Evolutionary conservation across 306 rosid species (phyloP).

Genomic region (Heteromeles arbutifolia): DNA sequence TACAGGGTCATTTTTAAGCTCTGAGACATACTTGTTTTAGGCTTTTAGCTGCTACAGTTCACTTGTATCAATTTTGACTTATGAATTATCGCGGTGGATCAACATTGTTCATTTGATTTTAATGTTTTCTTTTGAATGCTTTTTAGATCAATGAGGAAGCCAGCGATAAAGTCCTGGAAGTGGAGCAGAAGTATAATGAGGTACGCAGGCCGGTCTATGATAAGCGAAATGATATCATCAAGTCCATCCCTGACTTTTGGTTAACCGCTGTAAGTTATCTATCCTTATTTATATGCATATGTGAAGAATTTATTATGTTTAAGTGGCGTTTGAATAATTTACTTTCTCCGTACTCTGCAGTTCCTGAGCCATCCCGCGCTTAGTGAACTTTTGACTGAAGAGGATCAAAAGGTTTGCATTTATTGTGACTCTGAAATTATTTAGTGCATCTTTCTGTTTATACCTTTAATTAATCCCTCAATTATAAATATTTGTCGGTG

Average conservation of each 20-base stretch:
- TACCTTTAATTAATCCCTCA: neutral
- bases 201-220: constrained; percentile 71
- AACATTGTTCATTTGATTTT: neutral
- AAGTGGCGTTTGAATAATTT: neutral
- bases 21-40: neutral
- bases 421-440: neutral
- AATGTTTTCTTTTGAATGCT: neutral
- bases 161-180: constrained; percentile 77
- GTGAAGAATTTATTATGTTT: neutral
- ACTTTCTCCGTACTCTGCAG: constrained; percentile 24
- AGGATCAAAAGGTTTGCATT: constrained; percentile 71
- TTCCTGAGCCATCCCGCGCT: constrained; percentile 78
- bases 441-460: neutral
- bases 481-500: neutral
- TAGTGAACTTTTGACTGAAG: constrained; percentile 63
- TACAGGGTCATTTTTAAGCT: neutral
- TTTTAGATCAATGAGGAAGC: constrained; percentile 88
- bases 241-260: constrained; percentile 93
- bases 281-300: neutral
- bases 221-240: constrained; percentile 66
- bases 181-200: constrained; percentile 88
- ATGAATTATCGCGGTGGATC: neutral
- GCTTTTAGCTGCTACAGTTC: neutral
- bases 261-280: constrained; percentile 66
- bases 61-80: neutral